Base-by-base conservation (phyloP, 148 eudicot species). In the Vaccinium darrowii region DNA sequence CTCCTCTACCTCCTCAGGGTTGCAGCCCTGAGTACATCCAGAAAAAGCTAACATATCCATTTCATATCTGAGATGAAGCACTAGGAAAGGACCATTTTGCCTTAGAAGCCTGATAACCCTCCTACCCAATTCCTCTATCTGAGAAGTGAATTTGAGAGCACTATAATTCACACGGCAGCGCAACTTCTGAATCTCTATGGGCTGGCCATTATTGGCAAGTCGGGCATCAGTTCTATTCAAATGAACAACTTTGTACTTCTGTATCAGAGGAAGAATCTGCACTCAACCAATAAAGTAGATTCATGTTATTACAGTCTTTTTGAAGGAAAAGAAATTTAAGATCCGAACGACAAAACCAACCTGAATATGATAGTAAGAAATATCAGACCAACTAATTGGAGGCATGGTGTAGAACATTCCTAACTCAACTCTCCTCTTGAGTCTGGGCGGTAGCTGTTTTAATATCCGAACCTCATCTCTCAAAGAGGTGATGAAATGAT, bases 1-100 rank as follows among this genome's bases (percentile, higher is more conserved):
- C 86, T 95, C 98, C 21, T 93, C 94, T 87, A 91, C 96, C 84
- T 95, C 98, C 57, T 94, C 96, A 65, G 76, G 83, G 84, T 88
- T 93, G 90, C 98, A 95, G 72, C 98, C 98, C 80, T 95, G 98
- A 81, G 92, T 93, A 85, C 98, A 95, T 30, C 98, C 98, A 74
- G 98, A 95, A 87, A 95, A 95, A 11, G 98, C 98, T 67, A 95
- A 86, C 98, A 95, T 95, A 87, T 95, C 98, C 98, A 94, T 95
- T 91, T 95, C 98, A 81, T 93, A 95, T 91, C 98, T 88, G 69
- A 95, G 92, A 86, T 95, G 98, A 87, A 95, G 98, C 52, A 95
- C 98, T 47, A 95, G 60, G 84, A 95, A 95, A 43, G 93, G 96
- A 81, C 98, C 98, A 72, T 92, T 92, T 88, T 92, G 89, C 88